These are phyloP conservation scores for Nosema muscidifuracis DNA, from an alignment of 371 early-diverging fungal species.

Conservation along the genomic window DNA sequence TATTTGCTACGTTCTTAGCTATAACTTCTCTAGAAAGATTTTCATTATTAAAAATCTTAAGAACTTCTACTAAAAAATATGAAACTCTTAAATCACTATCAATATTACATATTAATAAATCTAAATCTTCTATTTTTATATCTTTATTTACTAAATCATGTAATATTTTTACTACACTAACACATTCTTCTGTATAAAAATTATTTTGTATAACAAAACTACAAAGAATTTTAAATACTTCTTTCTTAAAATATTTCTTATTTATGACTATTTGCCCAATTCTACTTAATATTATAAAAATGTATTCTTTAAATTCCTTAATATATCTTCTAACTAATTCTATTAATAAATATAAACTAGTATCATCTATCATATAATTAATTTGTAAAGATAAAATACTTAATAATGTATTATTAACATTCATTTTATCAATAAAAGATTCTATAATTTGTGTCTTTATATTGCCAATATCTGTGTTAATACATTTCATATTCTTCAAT, in stretches of 20 bases:
- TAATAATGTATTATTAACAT: conserved; percentile 13
- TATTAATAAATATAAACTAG: conserved; percentile 23
- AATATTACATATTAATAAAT: conserved; percentile 5
- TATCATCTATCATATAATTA: conserved; percentile 38
- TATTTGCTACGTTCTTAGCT: not conserved
- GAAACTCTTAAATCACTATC: conserved; percentile 11
- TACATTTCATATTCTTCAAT: conserved; percentile 3
- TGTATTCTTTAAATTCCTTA: conserved; percentile 15
- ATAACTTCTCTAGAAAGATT: not conserved
- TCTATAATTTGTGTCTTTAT: conserved; percentile 31
- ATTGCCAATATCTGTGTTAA: conserved; percentile 1
- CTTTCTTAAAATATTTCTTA: not conserved
- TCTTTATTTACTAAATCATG: not conserved
- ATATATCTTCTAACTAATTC: conserved; percentile 22
- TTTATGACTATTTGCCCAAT: not conserved
- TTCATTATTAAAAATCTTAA: conserved; percentile 29
- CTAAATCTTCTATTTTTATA: not conserved
- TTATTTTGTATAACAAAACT: conserved; percentile 26
- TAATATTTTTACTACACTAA: not conserved
- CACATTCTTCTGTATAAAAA: conserved; percentile 21
- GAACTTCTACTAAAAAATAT: conserved; percentile 28
- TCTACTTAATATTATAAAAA: conserved; percentile 11
- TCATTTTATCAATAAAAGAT: conserved; percentile 28
- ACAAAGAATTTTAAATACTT: conserved; percentile 12
- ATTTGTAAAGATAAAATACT: conserved; percentile 14